Evolutionary conservation across 192 early-diverging fungal genomes (phyloP).

Genomic region (Chytriomyces hyalinus): DNA sequence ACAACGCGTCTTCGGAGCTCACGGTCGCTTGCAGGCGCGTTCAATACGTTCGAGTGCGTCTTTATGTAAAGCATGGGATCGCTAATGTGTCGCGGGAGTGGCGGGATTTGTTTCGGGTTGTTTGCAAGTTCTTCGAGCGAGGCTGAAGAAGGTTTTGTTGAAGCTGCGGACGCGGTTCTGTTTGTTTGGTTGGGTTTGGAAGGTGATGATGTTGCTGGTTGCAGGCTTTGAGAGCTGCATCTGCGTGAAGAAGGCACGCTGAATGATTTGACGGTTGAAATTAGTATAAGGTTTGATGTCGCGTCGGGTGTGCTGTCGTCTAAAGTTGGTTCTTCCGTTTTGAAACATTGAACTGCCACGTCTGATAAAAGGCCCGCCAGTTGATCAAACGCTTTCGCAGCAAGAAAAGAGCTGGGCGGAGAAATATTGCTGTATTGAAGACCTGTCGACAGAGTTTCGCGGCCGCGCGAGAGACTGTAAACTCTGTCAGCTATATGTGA

Average conservation of each 20-base stretch:
- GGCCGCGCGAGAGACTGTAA: neutral
- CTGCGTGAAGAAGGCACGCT: constrained; percentile 6
- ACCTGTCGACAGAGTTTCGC: neutral
- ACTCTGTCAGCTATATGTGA: neutral
- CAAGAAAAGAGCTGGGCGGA: constrained; percentile 26
- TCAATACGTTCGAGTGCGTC: neutral
- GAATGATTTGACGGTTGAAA: neutral
- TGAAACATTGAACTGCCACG: neutral
- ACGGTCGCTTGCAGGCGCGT: constrained; percentile 10
- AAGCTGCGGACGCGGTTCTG: neutral
- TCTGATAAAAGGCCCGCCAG: constrained; percentile 20
- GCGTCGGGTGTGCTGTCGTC: neutral
- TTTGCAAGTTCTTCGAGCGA: neutral
- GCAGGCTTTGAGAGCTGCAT: neutral
- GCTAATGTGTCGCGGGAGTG: constrained; percentile 18
- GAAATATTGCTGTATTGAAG: constrained; percentile 32
- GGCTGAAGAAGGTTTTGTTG: neutral
- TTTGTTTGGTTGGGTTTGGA: neutral
- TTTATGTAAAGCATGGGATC: constrained; percentile 19
- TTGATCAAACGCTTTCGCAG: constrained; percentile 35
- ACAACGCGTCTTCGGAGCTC: constrained; percentile 43
- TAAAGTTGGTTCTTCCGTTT: neutral
- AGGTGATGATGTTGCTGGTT: neutral
- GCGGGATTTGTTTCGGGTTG: neutral
- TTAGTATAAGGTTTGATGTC: neutral